Evolutionary conservation across 2,329 filamentous ascomycete genomes (phyloP).

Genomic region (Neonectria sp.): DNA sequence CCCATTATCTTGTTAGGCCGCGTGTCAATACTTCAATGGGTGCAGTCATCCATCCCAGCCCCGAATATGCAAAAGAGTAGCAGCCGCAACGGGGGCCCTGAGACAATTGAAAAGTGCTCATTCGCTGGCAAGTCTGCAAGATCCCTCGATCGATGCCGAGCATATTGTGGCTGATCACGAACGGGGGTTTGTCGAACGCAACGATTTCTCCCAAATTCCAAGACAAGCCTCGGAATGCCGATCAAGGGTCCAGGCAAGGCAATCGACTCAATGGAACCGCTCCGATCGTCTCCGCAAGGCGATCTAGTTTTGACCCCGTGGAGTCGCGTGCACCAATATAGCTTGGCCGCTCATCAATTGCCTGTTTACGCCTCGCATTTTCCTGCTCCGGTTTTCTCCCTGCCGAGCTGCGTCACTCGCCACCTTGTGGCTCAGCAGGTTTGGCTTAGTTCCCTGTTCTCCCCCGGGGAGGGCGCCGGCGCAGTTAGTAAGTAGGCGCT

Average conservation of each 20-base stretch:
- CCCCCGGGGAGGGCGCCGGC: constrained; percentile 11
- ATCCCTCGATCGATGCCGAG: constrained; percentile 28
- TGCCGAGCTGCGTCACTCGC: constrained; percentile 42
- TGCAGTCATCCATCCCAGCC: background rate
- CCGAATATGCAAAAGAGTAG: constrained; percentile 15
- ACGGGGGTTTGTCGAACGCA: constrained; percentile 18
- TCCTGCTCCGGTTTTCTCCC: constrained; percentile 40
- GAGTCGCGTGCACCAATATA: constrained; percentile 29
- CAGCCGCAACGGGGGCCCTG: constrained; percentile 8
- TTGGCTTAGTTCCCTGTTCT: constrained; percentile 1
- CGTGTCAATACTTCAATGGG: constrained; percentile 2
- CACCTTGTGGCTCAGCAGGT: constrained; percentile 46
- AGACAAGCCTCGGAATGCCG: background rate
- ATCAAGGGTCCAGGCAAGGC: constrained; percentile 5
- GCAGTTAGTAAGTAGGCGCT: too few relatives aligned
- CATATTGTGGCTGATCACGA: constrained; percentile 19
- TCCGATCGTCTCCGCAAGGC: constrained; percentile 32
- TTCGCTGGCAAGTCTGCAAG: constrained; percentile 30
- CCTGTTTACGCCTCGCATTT: constrained; percentile 14
- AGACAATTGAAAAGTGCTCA: constrained; percentile 15
- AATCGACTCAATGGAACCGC: background rate
- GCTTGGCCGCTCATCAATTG: constrained; percentile 38
- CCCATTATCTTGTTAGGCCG: too few relatives aligned
- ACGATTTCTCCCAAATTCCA: constrained; percentile 22
- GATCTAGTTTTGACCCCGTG: constrained; percentile 16